Evolutionary conservation across 768 basidiomycete genomes (phyloP), one percentile per base, ranked within the genome.

Genomic region (Austroboletus eburneus): DNA sequence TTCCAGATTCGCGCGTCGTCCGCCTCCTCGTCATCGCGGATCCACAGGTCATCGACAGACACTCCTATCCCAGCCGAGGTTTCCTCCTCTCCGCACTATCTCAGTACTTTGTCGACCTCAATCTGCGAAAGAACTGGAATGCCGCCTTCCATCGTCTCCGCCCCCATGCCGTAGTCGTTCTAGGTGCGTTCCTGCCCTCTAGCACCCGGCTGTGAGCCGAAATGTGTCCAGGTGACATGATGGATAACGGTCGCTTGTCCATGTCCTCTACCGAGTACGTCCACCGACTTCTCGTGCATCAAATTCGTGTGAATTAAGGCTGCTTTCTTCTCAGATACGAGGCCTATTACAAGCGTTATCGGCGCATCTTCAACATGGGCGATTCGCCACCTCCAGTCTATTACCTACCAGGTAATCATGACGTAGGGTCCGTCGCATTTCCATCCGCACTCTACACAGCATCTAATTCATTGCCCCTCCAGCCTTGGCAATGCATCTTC

Each of bases 401-500:
- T 64, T 86, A 81, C 59, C 74, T 94, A 23, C 85, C 92, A 3
- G 95, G 95, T 6, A 98, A 97, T 61, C 92, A 93, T 59, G 95
- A 98, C 57, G 74, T 87, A 27, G 89, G 87, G 81, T 88, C 62
- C 48, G 74, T 57, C 25, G 40, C 39, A 16, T 42, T 33, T 49
- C 17, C 56, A 13, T 42, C 39, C 37, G 13, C 10, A 37, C 17
- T n/a, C 12, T 18, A 42, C 33, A 17, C 27, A 18, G 42, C 36
- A 25, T n/a, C 25, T 51, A 34, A 53, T 30, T 8, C 51, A 44
- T 23, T 23, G 30, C 21, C 33, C 32, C 33, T 38, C 22, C 43
- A 68, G 67, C 21, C 59, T 72, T 14, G 68, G 69, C 12, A 45
- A 54, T 16, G 49, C 56, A 5, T 14, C 44, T 16, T 46, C 46